A percentile compares a stretch with the other conserved stretches of the same genome.
These are phyloP conservation scores for Clarireedia homoeocarpa DNA, from an alignment of 2,329 filamentous ascomycete genomes.

Conservation along the genomic window DNA sequence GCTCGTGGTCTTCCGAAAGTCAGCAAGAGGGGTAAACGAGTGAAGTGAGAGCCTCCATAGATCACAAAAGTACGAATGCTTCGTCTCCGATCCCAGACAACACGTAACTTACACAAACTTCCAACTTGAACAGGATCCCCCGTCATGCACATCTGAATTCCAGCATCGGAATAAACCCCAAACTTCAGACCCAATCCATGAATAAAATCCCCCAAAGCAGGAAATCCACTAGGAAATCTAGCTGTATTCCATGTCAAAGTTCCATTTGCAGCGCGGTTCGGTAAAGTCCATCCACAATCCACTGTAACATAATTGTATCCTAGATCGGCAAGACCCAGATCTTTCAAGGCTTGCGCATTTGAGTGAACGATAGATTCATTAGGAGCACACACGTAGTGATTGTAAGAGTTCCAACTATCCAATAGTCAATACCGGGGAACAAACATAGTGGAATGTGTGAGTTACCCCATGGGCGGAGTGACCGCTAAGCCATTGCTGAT, in stretches of 20 bases:
- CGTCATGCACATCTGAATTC: conserved; percentile 27
- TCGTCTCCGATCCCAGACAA: not conserved
- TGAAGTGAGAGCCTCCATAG: too few species aligned
- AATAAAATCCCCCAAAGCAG: conserved; percentile 35
- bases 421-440: not conserved
- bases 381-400: conserved; percentile 39
- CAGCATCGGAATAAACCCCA: conserved; percentile 36
- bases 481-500: conserved; percentile 21
- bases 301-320: conserved; percentile 43
- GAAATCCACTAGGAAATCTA: conserved; percentile 36
- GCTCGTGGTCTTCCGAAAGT: conserved; percentile 18
- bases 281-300: conserved; percentile 43
- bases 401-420: conserved; percentile 41
- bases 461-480: conserved; percentile 23
- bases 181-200: conserved; percentile 35
- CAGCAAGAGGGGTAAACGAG: not conserved
- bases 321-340: conserved; percentile 34
- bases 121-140: conserved; percentile 21
- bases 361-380: conserved; percentile 39
- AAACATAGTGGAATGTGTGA: not conserved
- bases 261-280: conserved; percentile 28
- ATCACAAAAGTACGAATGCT: too few species aligned
- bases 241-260: conserved; percentile 35
- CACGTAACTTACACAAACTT: conserved; percentile 21
- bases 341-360: conserved; percentile 39